phyloP scores from a whole-genome alignment of 352 stramenopile species.

The Pythium folliculosum region DNA sequence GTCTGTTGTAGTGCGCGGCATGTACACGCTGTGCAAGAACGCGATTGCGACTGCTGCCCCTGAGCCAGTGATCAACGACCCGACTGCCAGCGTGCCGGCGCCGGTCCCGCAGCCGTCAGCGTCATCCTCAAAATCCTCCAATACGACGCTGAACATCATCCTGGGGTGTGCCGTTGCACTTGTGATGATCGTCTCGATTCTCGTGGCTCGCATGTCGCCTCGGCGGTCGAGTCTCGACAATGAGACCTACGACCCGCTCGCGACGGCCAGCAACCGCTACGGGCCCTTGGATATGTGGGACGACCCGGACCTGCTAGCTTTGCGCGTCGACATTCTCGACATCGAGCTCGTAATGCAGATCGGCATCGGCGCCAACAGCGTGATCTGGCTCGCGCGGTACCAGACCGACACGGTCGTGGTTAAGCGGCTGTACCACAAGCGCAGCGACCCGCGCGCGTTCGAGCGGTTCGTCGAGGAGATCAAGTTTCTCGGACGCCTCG shows the following conservation, averaged over 20 bases:
- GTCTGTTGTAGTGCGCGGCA: slow-evolving; percentile 19
- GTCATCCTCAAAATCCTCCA: not conserved
- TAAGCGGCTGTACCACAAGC: slow-evolving; percentile 32
- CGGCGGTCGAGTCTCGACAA: not conserved
- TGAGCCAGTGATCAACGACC: not conserved
- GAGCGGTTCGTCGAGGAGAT: slow-evolving; percentile 69
- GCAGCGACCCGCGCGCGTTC: slow-evolving; percentile 18
- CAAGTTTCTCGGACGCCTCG: slow-evolving; percentile 54
- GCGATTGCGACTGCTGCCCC: not conserved
- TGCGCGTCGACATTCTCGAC: slow-evolving; percentile 29
- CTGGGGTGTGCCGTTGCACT: slow-evolving; percentile 16
- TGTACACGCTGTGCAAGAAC: slow-evolving; percentile 25
- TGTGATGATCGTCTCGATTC: slow-evolving; percentile 23
- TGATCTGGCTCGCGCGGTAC: slow-evolving; percentile 26
- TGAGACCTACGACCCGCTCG: slow-evolving; percentile 21
- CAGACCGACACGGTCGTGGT: slow-evolving; percentile 26
- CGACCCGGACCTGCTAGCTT: slow-evolving; percentile 25
- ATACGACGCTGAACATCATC: slow-evolving; percentile 20
- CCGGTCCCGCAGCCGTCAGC: not conserved
- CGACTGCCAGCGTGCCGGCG: not conserved
- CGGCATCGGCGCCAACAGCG: slow-evolving; percentile 19
- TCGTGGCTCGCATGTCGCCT: slow-evolving; percentile 22
- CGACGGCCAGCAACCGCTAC: slow-evolving; percentile 13
- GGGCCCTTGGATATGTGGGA: slow-evolving; percentile 32
- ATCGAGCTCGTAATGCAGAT: slow-evolving; percentile 32